phyloP scores from a whole-genome alignment of 257 asterid species.

The Perilla frutescens region DNA sequence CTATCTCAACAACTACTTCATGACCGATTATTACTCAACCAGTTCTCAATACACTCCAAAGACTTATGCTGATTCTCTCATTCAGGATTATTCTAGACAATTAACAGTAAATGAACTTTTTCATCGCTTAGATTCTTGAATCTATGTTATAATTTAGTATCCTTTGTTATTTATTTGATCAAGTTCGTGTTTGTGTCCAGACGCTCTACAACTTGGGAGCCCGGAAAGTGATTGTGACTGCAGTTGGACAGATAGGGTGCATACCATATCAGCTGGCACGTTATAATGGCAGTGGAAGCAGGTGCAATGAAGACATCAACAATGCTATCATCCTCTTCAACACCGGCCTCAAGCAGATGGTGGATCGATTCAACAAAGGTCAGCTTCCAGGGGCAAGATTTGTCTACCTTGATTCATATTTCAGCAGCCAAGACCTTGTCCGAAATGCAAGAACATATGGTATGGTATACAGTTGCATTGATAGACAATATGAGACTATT shows the following conservation, averaged over 20 bases:
- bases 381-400: slow-evolving; percentile 67
- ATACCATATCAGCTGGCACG: slow-evolving; percentile 86
- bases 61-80: slow-evolving; percentile 74
- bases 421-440: slow-evolving; percentile 65
- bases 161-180: background rate
- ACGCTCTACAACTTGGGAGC: slow-evolving; percentile 76
- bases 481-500: background rate
- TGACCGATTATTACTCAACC: slow-evolving; percentile 73
- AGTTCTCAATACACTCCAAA: slow-evolving; percentile 58
- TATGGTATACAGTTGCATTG: slow-evolving; percentile 15
- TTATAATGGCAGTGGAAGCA: slow-evolving; percentile 65
- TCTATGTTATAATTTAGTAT: background rate
- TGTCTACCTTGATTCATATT: slow-evolving; percentile 72
- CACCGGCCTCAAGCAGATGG: slow-evolving; percentile 64
- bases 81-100: slow-evolving; percentile 71
- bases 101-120: slow-evolving; percentile 46
- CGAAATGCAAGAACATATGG: slow-evolving; percentile 74
- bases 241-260: slow-evolving; percentile 84
- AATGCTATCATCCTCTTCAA: slow-evolving; percentile 72
- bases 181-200: slow-evolving; percentile 37
- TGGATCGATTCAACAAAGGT: slow-evolving; percentile 62
- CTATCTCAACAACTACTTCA: slow-evolving; percentile 89
- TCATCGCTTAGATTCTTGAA: background rate
- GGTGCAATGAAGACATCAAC: slow-evolving; percentile 89
- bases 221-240: slow-evolving; percentile 73